phyloP scores from a whole-genome alignment of 164 flowering plant genomes.

The Stephania yunnanensis region DNA sequence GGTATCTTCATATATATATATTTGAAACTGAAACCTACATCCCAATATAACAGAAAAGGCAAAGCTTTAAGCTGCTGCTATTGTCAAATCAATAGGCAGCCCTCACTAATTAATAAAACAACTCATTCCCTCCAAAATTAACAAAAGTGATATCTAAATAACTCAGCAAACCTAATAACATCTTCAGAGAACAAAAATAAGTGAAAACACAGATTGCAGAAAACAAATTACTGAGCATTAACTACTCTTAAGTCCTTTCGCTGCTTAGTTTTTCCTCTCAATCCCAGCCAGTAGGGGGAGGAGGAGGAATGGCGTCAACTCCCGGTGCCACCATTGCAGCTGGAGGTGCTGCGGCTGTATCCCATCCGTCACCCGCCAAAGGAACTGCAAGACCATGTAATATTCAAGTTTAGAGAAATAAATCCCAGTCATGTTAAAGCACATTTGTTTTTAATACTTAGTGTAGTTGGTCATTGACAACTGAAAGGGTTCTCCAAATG shows the following conservation, averaged over 20 bases:
- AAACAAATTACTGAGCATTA: neutral
- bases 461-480: neutral
- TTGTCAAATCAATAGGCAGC: neutral
- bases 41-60: no score
- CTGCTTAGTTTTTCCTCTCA: neutral
- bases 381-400: neutral
- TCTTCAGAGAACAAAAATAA: neutral
- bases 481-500: neutral
- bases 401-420: neutral
- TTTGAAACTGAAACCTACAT: no score
- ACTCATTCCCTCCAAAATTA: neutral
- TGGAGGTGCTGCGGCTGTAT: conserved; percentile 1
- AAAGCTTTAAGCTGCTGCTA: no score
- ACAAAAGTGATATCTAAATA: neutral
- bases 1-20: no score
- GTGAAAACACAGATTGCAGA: neutral
- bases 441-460: neutral
- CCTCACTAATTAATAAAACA: neutral
- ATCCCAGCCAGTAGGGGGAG: conserved; percentile 8
- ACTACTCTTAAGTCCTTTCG: neutral
- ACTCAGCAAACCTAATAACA: neutral
- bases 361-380: conserved; percentile 3
- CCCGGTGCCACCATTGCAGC: conserved; percentile 10
- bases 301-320: neutral
- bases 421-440: neutral